Conservation (phyloP, 805 yeast species). For the Hanseniaspora taiwanica region DNA sequence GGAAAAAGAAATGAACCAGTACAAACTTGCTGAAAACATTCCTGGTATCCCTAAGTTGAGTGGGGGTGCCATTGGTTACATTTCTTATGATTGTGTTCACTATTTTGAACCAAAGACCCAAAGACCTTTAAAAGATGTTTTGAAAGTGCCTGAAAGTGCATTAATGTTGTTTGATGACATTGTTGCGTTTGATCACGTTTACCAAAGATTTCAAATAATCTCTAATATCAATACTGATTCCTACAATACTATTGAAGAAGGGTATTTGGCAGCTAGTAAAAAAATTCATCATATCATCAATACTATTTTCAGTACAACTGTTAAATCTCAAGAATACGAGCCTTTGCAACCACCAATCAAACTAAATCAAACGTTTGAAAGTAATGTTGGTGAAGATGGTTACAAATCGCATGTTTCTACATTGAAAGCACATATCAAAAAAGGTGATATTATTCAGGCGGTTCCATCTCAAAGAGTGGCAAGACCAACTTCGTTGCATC, state of each 20-base stretch:
- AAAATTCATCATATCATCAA: slow-evolving; percentile 39
- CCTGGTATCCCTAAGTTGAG: slow-evolving; percentile 75
- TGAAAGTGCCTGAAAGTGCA: slow-evolving; percentile 81
- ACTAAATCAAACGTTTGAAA: slow-evolving; percentile 54
- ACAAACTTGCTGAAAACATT: slow-evolving; percentile 51
- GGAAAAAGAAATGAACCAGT: slow-evolving; percentile 56
- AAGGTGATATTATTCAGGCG: slow-evolving; percentile 93
- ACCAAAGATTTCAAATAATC: slow-evolving; percentile 82
- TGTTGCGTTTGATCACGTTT: slow-evolving; percentile 88
- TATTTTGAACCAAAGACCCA: slow-evolving; percentile 91
- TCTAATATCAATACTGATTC: slow-evolving; percentile 38
- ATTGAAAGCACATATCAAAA: slow-evolving; percentile 67
- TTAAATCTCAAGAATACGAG: slow-evolving; percentile 1
- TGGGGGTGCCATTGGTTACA: slow-evolving; percentile 96
- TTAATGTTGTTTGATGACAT: slow-evolving; percentile 85
- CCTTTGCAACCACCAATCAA: slow-evolving; percentile 70
- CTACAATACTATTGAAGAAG: slow-evolving; percentile 25
- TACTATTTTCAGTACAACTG: slow-evolving; percentile 29
- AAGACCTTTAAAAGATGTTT: slow-evolving; percentile 59
- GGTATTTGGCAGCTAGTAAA: slow-evolving; percentile 40
- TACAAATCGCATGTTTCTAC: slow-evolving; percentile 70
- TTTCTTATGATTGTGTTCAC: slow-evolving; percentile 91
- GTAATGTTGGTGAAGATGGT: slow-evolving; percentile 90
- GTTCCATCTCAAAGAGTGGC: slow-evolving; percentile 97
- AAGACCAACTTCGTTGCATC: slow-evolving; percentile 89